Conservation (phyloP, 129 eudicot species). For the Daucus carota region DNA sequence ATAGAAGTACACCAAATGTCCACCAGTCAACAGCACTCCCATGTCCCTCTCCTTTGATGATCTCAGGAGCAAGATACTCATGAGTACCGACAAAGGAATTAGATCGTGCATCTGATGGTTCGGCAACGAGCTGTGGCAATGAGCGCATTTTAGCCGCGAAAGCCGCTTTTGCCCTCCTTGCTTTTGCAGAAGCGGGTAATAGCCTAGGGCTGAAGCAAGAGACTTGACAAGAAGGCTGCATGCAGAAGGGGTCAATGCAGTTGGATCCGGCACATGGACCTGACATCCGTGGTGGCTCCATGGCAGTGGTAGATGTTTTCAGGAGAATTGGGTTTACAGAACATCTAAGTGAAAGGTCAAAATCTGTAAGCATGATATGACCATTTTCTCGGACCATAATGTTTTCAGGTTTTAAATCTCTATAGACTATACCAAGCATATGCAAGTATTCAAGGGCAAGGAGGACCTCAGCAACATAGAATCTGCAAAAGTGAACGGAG, state of each 20-base stretch:
- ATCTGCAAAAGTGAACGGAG: slow-evolving; percentile 38
- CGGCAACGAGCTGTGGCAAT: slow-evolving; percentile 84
- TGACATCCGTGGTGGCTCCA: slow-evolving; percentile 61
- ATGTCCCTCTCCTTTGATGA: slow-evolving; percentile 94
- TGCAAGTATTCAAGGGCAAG: slow-evolving; percentile 93
- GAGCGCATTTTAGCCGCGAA: slow-evolving; percentile 30
- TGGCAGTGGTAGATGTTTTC: slow-evolving; percentile 35
- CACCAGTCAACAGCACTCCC: slow-evolving; percentile 99
- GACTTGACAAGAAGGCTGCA: slow-evolving; percentile 79
- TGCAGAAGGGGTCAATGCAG: slow-evolving; percentile 90
- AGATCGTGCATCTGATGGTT: slow-evolving; percentile 93
- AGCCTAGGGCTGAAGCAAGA: slow-evolving; percentile 79
- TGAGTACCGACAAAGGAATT: slow-evolving; percentile 98
- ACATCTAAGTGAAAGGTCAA: slow-evolving; percentile 90
- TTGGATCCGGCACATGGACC: slow-evolving; percentile 83
- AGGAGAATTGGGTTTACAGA: slow-evolving; percentile 79
- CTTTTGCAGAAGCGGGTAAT: slow-evolving; percentile 29
- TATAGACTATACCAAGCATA: slow-evolving; percentile 90
- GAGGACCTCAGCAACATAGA: slow-evolving; percentile 96
- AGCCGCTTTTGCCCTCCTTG: slow-evolving; percentile 42
- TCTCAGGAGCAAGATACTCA: slow-evolving; percentile 93
- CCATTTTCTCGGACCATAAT: slow-evolving; percentile 97
- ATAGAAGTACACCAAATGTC: slow-evolving; percentile 91
- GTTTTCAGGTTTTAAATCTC: slow-evolving; percentile 96
- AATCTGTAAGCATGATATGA: slow-evolving; percentile 97